Conservation (phyloP, 345 rosid species). For the Lenwebbia sp. region DNA sequence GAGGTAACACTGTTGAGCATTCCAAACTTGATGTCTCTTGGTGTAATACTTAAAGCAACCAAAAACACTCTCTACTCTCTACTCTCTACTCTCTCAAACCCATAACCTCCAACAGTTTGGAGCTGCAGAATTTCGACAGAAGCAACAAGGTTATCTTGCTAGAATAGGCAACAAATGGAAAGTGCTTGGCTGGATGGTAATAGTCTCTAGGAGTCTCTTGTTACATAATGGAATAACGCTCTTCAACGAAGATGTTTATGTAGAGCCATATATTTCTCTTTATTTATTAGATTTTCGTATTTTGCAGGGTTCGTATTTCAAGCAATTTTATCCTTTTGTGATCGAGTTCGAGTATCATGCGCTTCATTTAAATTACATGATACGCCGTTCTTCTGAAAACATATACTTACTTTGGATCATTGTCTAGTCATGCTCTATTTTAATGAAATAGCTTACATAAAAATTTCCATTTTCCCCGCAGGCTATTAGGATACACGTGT, state of each 20-base stretch:
- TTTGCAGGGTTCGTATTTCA: slow-evolving; percentile 66
- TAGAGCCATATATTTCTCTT: background rate
- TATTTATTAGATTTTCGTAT: background rate
- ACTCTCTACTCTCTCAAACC: too few relatives aligned
- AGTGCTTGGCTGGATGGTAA: background rate
- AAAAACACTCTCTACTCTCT: too few relatives aligned
- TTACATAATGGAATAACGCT: background rate
- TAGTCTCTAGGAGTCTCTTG: background rate
- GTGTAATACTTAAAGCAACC: too few relatives aligned
- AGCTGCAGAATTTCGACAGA: fast-evolving
- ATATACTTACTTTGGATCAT: too few relatives aligned
- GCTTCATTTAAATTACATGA: slow-evolving; percentile 72
- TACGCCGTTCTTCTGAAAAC: slow-evolving; percentile 12
- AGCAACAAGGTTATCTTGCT: background rate
- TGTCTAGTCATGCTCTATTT: too few relatives aligned
- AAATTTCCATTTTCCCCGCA: background rate
- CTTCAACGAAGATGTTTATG: background rate
- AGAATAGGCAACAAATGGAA: background rate
- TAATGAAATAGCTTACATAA: too few relatives aligned
- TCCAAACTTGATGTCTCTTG: too few relatives aligned
- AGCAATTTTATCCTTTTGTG: slow-evolving; percentile 78
- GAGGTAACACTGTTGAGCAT: too few relatives aligned
- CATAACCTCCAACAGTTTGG: background rate
- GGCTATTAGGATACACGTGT: too few relatives aligned
- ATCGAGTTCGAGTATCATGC: slow-evolving; percentile 62